These are phyloP conservation scores for Eimeria necatrix DNA, from an alignment of 169 alveolate species.

Conservation along the genomic window DNA sequence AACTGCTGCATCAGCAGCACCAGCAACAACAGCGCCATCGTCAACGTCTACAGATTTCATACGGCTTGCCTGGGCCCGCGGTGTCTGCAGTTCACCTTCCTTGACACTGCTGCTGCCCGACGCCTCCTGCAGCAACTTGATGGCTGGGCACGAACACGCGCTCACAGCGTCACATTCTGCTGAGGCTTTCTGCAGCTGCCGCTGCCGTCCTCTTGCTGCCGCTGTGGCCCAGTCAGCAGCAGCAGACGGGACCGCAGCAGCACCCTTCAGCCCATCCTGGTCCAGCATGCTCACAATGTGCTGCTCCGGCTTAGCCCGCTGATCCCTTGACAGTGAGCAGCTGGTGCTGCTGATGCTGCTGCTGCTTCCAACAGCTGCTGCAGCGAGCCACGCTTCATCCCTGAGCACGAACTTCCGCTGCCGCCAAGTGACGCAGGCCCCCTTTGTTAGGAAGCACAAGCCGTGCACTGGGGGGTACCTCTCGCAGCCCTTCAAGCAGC, in stretches of 20 bases:
- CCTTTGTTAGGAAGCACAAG: background rate
- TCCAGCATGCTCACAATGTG: background rate
- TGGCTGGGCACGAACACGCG: background rate
- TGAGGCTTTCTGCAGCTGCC: background rate
- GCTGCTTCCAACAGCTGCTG: conserved; percentile 16
- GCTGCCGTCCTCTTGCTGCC: background rate
- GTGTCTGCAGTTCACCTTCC: background rate
- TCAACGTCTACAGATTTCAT: background rate
- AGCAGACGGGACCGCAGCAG: background rate
- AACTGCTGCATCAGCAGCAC: conserved; percentile 9
- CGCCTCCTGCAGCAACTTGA: background rate
- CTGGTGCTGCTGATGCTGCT: conserved; percentile 45
- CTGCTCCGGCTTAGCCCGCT: background rate
- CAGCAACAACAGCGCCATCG: background rate
- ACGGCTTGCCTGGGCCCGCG: background rate
- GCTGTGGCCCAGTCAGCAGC: background rate
- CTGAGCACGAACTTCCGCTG: background rate
- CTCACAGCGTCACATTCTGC: background rate
- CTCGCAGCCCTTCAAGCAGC: conserved; percentile 15
- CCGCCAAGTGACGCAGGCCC: background rate
- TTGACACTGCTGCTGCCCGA: background rate
- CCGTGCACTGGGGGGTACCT: conserved; percentile 38
- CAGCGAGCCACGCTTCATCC: conserved; percentile 20
- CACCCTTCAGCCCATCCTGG: background rate
- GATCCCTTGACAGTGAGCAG: background rate